These are phyloP conservation scores for Lachnellula subtilissima DNA, from an alignment of 2,329 filamentous ascomycete species.

Conservation along the genomic window DNA sequence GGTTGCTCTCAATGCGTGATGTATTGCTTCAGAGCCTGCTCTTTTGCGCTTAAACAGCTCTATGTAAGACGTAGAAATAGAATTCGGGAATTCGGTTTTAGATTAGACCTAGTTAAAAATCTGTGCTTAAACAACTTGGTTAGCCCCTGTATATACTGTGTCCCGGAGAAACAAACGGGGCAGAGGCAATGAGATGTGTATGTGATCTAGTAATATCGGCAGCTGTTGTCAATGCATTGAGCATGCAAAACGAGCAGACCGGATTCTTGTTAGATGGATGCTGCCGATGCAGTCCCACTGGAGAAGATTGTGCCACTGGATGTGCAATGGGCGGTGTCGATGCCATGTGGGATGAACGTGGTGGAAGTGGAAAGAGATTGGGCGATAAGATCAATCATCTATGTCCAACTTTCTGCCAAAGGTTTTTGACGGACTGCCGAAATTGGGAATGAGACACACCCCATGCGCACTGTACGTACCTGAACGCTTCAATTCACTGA, in stretches of 20 bases:
- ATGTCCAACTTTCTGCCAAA: neutral
- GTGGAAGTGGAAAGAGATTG: neutral
- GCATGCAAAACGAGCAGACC: neutral
- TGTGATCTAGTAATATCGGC: neutral
- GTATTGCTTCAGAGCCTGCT: neutral
- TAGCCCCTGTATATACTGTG: neutral
- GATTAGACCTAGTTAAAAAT: neutral
- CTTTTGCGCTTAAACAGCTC: neutral
- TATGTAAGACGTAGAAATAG: neutral
- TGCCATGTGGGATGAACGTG: slow-evolving; percentile 1
- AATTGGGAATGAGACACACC: neutral
- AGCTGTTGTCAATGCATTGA: slow-evolving; percentile 1
- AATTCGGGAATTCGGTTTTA: neutral
- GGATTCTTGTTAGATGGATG: neutral
- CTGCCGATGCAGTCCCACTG: neutral
- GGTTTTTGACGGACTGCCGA: neutral
- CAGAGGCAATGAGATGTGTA: neutral
- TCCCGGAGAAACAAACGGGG: neutral
- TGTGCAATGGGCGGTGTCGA: neutral
- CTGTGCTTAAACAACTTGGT: neutral
- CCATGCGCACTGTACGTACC: neutral
- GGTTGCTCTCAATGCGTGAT: neutral
- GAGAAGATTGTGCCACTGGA: neutral
- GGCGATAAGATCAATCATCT: neutral
- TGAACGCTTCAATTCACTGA: neutral